Conservation (phyloP, 1,284 basidiomycete species). For the Apiotrichum domesticum region DNA sequence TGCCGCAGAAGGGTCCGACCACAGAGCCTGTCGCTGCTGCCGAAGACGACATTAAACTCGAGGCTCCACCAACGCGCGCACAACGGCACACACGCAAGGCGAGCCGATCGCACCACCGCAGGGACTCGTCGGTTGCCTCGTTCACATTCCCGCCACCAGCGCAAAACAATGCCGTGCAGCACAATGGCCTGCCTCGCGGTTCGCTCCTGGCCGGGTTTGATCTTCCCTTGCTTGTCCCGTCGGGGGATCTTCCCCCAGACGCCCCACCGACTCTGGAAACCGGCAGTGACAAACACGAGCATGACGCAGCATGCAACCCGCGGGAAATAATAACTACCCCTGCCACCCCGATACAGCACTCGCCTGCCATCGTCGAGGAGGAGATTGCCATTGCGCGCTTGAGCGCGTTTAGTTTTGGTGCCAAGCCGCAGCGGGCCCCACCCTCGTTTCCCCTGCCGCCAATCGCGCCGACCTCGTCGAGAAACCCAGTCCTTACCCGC, state of each 20-base stretch:
- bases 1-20: slow-evolving; percentile 4
- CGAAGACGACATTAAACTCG: not conserved
- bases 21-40: not conserved
- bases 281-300: slow-evolving; percentile 1
- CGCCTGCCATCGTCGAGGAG: slow-evolving; percentile 11
- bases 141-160: slow-evolving; percentile 8
- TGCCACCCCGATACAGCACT: slow-evolving; percentile 21
- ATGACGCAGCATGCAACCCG: slow-evolving; percentile 1
- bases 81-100: slow-evolving; percentile 8
- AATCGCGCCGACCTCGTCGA: not conserved
- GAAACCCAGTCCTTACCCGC: slow-evolving; percentile 2
- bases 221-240: slow-evolving; percentile 2
- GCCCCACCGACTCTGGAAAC: not conserved
- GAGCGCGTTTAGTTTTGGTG: slow-evolving; percentile 35
- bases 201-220: slow-evolving; percentile 12
- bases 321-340: slow-evolving; percentile 32
- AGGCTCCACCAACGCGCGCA: not conserved
- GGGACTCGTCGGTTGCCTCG: slow-evolving; percentile 14
- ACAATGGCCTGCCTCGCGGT: not conserved
- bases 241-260: not conserved
- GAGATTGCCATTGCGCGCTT: slow-evolving; percentile 21
- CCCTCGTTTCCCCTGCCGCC: slow-evolving; percentile 15
- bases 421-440: slow-evolving; percentile 20
- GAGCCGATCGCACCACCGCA: slow-evolving; percentile 12
- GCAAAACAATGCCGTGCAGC: not conserved